Percentiles rank a stretch among this genome's conserved stretches.
These are phyloP conservation scores for Solioccasus polychromus DNA, from an alignment of 768 basidiomycete species.

Conservation along the genomic window DNA sequence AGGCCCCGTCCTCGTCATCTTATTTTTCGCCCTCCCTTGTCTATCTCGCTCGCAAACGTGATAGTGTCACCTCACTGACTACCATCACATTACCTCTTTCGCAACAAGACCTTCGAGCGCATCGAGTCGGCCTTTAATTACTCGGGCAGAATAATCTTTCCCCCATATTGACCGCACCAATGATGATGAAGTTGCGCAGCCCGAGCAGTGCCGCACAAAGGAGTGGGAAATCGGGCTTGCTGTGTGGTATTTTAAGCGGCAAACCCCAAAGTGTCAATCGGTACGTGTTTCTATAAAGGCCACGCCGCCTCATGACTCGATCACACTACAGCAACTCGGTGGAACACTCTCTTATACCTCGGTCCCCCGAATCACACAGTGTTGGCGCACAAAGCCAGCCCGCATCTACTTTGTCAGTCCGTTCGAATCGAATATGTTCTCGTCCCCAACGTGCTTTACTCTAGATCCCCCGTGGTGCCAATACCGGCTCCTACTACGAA, in stretches of 20 bases:
- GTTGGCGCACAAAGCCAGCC: not conserved
- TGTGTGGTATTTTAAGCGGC: constrained; percentile 10
- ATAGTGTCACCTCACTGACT: not conserved
- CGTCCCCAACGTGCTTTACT: not conserved
- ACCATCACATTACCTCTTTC: not conserved
- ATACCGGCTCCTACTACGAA: not conserved
- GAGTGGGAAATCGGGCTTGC: constrained; percentile 15
- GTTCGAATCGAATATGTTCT: not conserved
- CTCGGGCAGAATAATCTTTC: not conserved
- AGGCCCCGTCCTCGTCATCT: not conserved
- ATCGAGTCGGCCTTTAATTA: not conserved
- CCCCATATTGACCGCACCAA: constrained; percentile 1
- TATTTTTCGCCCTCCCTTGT: not conserved
- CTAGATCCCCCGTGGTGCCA: constrained; percentile 7
- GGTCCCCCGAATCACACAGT: not conserved
- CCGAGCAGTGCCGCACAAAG: constrained; percentile 22
- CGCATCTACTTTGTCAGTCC: constrained; percentile 8
- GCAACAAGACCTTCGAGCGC: not conserved
- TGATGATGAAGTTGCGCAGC: constrained; percentile 5
- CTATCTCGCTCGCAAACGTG: not conserved
- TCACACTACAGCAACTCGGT: constrained; percentile 8
- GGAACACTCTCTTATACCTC: not conserved
- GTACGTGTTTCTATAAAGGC: constrained; percentile 19
- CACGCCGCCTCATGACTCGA: constrained; percentile 2
- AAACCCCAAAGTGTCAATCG: not conserved